A percentile compares a stretch with the other conserved stretches of the same genome.
Conservation (phyloP, 2,329 filamentous ascomycete genomes). For the Biscogniauxia sp. region DNA sequence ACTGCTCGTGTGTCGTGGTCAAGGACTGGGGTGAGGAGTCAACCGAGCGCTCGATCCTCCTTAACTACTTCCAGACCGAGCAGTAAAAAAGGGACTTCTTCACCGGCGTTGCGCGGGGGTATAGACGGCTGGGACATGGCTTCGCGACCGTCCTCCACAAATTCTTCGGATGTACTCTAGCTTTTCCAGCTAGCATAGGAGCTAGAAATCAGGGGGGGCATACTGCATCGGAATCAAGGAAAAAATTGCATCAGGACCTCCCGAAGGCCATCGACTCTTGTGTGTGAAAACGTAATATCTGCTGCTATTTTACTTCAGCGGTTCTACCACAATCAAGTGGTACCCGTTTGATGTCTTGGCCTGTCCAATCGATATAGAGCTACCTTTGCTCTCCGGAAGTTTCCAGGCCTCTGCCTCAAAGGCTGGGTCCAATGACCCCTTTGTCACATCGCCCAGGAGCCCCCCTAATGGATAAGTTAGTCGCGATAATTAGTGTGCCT, state of each 20-base stretch:
- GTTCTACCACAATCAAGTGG: constrained; percentile 76
- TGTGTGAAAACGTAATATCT: neutral
- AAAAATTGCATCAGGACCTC: constrained; percentile 28
- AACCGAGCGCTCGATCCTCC: constrained; percentile 96
- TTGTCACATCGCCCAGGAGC: constrained; percentile 69
- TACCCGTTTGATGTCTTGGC: constrained; percentile 75
- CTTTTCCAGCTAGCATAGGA: constrained; percentile 45
- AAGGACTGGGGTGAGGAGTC: constrained; percentile 99
- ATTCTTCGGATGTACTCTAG: constrained; percentile 37
- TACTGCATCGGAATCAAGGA: constrained; percentile 41
- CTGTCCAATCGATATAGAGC: constrained; percentile 62
- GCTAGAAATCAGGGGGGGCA: constrained; percentile 25
- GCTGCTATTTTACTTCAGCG: constrained; percentile 32
- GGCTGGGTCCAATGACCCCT: constrained; percentile 62
- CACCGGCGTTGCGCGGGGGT: constrained; percentile 34
- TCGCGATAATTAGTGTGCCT: constrained; percentile 6
- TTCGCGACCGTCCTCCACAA: constrained; percentile 25
- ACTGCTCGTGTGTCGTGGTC: constrained; percentile 99
- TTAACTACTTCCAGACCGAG: constrained; percentile 99
- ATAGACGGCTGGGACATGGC: constrained; percentile 27
- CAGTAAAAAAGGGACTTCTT: constrained; percentile 49
- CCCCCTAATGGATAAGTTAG: constrained; percentile 50
- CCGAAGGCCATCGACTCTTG: constrained; percentile 17
- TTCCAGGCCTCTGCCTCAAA: constrained; percentile 73
- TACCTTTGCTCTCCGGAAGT: constrained; percentile 51